A percentile compares a stretch with the other conserved stretches of the same genome.
phyloP scores from a whole-genome alignment of 108 stramenopile genomes.

The Tribonema minus region DNA sequence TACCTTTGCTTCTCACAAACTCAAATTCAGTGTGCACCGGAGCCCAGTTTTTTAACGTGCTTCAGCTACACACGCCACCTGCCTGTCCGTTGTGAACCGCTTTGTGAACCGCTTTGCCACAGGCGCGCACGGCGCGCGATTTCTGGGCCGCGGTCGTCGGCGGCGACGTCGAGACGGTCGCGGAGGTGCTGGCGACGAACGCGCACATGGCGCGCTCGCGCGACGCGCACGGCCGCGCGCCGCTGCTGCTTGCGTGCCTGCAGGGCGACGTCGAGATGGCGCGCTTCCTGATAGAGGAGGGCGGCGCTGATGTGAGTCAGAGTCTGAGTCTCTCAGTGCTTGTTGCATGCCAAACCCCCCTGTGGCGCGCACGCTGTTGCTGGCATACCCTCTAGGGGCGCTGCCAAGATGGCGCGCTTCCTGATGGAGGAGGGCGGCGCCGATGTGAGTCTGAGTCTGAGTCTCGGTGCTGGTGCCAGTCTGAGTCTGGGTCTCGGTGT shows the following conservation, averaged over 20 bases:
- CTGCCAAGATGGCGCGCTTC: background rate
- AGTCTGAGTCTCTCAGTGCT: too few relatives aligned
- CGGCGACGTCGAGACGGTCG: constrained; percentile 1
- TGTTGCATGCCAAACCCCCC: too few relatives aligned
- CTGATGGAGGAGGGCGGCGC: constrained; percentile 20
- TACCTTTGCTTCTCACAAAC: too few relatives aligned
- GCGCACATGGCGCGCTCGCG: constrained; percentile 10
- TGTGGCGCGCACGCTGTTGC: too few relatives aligned
- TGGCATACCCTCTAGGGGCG: constrained; percentile 18
- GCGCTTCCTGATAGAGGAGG: constrained; percentile 8
- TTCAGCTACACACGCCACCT: too few relatives aligned
- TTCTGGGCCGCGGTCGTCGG: background rate
- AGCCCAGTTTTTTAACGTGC: too few relatives aligned
- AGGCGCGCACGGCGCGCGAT: background rate
- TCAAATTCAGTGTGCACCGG: too few relatives aligned
- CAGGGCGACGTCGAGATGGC: constrained; percentile 12
- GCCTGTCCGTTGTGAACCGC: background rate
- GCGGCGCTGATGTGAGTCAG: constrained; percentile 25
- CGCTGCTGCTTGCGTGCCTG: constrained; percentile 26
- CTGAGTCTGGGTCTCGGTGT: too few relatives aligned
- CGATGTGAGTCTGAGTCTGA: constrained; percentile 26
- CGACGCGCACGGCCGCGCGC: constrained; percentile 16
- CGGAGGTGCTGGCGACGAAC: background rate
- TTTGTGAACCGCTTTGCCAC: background rate
- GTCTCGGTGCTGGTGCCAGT: too few relatives aligned